Percentiles rank a stretch among this genome's conserved stretches.
Conservation (phyloP, 2,329 filamentous ascomycete species). For the Scolecobasidium constrictum region DNA sequence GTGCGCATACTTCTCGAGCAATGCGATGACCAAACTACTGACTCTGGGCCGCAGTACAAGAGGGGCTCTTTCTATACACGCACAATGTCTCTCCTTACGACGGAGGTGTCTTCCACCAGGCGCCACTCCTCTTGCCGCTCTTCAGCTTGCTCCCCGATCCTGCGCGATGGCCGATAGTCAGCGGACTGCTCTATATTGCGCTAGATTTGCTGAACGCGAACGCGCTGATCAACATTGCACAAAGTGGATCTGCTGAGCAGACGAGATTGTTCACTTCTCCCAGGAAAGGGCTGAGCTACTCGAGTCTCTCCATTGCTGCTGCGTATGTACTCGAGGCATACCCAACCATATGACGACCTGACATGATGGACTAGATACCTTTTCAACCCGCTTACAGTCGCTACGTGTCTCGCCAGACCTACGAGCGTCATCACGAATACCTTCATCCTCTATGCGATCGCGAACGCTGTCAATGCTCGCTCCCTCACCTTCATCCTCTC, state of each 20-base stretch:
- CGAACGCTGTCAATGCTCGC: slow-evolving; percentile 66
- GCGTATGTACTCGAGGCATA: slow-evolving; percentile 43
- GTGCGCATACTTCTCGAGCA: slow-evolving; percentile 43
- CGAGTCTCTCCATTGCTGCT: slow-evolving; percentile 64
- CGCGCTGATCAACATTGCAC: slow-evolving; percentile 67
- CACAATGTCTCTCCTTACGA: slow-evolving; percentile 97
- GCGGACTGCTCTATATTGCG: slow-evolving; percentile 67
- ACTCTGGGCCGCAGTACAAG: slow-evolving; percentile 59
- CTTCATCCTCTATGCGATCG: slow-evolving; percentile 73
- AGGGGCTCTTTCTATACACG: slow-evolving; percentile 90
- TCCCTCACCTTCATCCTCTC: slow-evolving; percentile 68
- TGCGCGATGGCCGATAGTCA: slow-evolving; percentile 56
- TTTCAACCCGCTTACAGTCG: slow-evolving; percentile 89
- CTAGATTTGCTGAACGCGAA: slow-evolving; percentile 75
- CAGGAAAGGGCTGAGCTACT: slow-evolving; percentile 64
- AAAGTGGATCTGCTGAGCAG: slow-evolving; percentile 66
- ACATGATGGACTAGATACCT: slow-evolving; percentile 53
- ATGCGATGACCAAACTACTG: not conserved
- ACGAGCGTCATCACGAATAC: slow-evolving; percentile 83
- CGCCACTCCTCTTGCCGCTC: slow-evolving; percentile 79
- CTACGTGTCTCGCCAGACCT: slow-evolving; percentile 80
- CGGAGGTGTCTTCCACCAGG: slow-evolving; percentile 72
- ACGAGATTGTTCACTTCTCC: slow-evolving; percentile 70
- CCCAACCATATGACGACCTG: not conserved
- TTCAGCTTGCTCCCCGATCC: slow-evolving; percentile 78